phyloP scores from a whole-genome alignment of 2,329 filamentous ascomycete species.

The Pezicula radicicola region DNA sequence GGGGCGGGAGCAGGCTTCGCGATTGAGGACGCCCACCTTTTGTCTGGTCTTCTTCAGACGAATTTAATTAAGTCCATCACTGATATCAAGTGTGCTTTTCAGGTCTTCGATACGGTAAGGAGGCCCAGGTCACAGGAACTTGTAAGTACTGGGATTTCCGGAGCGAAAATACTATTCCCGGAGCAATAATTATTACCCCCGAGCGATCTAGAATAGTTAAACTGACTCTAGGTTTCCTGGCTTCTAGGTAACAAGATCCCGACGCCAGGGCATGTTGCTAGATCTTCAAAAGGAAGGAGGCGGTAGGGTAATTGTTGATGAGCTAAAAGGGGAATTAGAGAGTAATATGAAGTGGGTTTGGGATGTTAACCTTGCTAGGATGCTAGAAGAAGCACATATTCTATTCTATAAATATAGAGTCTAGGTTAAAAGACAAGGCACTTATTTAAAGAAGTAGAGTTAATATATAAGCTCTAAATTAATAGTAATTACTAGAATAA shows the following conservation, averaged over 20 bases:
- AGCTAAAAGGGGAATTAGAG: constrained; percentile 3
- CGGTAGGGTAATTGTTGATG: constrained; percentile 1
- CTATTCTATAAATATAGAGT: too few species aligned
- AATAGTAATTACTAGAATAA: too few species aligned
- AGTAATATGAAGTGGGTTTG: constrained; percentile 14
- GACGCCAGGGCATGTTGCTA: constrained; percentile 28
- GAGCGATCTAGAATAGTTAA: too few species aligned
- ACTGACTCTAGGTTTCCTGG: too few species aligned
- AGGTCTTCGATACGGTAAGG: constrained; percentile 34
- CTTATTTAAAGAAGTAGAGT: too few species aligned
- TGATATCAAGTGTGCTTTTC: constrained; percentile 31
- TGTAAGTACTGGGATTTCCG: constrained; percentile 23
- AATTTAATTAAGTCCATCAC: constrained; percentile 9
- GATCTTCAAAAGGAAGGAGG: constrained; percentile 8
- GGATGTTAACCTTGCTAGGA: constrained; percentile 12
- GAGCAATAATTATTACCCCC: too few species aligned
- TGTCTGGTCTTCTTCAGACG: constrained; percentile 50
- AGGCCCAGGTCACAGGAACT: constrained; percentile 35
- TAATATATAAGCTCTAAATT: too few species aligned
- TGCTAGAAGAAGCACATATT: constrained; percentile 9
- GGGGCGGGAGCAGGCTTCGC: constrained; percentile 52
- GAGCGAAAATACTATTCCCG: too few species aligned
- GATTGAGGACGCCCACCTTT: constrained; percentile 49
- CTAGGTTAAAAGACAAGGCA: too few species aligned
- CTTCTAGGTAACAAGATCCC: constrained; percentile 23